These are phyloP conservation scores for Sambucus nigra DNA, from an alignment of 129 eudicot species.

Conservation along the genomic window DNA sequence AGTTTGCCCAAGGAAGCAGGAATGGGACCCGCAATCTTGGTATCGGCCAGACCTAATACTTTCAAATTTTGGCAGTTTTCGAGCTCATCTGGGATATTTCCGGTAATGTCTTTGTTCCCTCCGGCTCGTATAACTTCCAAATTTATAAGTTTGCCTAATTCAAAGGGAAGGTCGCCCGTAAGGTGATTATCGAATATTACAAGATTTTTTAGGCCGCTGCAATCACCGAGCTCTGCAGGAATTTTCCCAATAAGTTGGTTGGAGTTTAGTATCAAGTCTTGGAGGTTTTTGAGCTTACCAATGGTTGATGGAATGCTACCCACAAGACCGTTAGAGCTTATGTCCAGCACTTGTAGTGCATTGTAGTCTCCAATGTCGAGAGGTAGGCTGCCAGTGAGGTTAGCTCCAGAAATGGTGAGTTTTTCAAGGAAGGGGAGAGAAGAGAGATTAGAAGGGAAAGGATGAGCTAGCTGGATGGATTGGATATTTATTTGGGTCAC, in stretches of 20 bases:
- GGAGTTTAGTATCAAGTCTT: conserved; percentile 56
- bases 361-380: conserved; percentile 38
- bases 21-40: conserved; percentile 56
- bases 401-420: conserved; percentile 45
- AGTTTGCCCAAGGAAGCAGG: conserved; percentile 54
- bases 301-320: conserved; percentile 52
- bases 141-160: conserved; percentile 43
- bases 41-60: conserved; percentile 75
- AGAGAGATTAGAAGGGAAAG: conserved; percentile 58
- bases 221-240: conserved; percentile 45
- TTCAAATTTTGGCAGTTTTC: conserved; percentile 45
- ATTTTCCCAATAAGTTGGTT: conserved; percentile 54
- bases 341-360: conserved; percentile 43
- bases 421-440: conserved; percentile 37
- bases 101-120: conserved; percentile 61
- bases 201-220: conserved; percentile 38
- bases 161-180: conserved; percentile 49
- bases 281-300: conserved; percentile 38
- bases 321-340: conserved; percentile 55
- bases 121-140: conserved; percentile 55
- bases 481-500: conserved; percentile 53
- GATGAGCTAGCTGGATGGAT: conserved; percentile 36
- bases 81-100: conserved; percentile 48
- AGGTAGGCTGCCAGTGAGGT: conserved; percentile 69
- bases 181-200: conserved; percentile 54